Base-by-base conservation (phyloP, 306 rosid genomes). In the Trifolium fragiferum region DNA sequence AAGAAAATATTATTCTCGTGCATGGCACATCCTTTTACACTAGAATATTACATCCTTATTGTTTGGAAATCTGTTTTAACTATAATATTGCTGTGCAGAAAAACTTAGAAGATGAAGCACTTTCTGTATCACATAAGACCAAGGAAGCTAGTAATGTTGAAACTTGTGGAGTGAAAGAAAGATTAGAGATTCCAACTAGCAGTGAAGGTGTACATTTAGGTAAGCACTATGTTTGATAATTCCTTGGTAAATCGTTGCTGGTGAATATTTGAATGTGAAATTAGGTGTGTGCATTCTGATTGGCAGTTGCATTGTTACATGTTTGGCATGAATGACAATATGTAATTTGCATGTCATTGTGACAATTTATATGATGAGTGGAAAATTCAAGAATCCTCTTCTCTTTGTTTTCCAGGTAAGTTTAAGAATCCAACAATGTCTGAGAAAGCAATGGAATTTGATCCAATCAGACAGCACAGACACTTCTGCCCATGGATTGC, bases 401-500 rank as follows among this genome's bases (percentile, higher is more conserved):
- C 47, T 61, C 37, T 78, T 75, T 51, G 53, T 53, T 51, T 84
- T 76, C 25, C 87, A 85, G 98, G 82, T 66, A 88, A 78, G 85
- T 82, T 35, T 20, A 51, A 83, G 68, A 81, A 63, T 43, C 83
- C 57, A 68, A 35, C 53, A 58, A 13, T 53, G 13, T 65, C 82
- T 3, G 85, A 84, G 78, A 67, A 86, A 54, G 76, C 79, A 40
- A 84, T 73, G 84, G 92, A 89, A 84, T 90, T 94, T 83, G 93
- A 94, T 73, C 91, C 99, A 86, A 83, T 92, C 80, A 85, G 84
- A 89, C 99, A 92, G 85, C 99, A 94, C 75, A 85, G 96, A 72
- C 85, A 90, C 81, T 94, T 92, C 84, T 94, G 99, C 84, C 93
- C 97, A n/a, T 94, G 99, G 99, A 88, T 92, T 83, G 82, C 90